Evolutionary conservation across 441 rosid genomes (phyloP).

Genomic region (Euphorbia celastroides): DNA sequence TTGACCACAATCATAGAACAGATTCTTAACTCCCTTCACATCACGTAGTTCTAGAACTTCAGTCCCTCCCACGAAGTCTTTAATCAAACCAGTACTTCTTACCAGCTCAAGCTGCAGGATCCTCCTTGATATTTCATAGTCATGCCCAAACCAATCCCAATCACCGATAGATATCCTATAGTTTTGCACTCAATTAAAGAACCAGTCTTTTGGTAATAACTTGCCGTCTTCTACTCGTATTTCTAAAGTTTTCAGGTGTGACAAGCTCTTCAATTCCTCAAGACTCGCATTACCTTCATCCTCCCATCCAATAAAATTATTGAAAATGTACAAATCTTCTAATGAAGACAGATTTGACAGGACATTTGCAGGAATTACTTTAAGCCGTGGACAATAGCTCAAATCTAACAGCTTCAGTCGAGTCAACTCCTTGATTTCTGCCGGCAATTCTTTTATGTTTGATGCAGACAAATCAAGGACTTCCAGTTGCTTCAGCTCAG

Average conservation of each 20-base stretch:
- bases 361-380: background rate
- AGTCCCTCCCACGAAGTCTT: background rate
- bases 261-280: slow-evolving; percentile 1
- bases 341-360: background rate
- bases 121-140: background rate
- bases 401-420: background rate
- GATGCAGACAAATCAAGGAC: background rate
- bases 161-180: slow-evolving; percentile 4
- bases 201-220: background rate
- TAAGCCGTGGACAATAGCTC: background rate
- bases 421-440: background rate
- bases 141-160: background rate
- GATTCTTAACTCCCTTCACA: background rate
- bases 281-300: slow-evolving; percentile 13
- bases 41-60: slow-evolving; percentile 9
- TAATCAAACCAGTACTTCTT: background rate
- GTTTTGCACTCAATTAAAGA: background rate
- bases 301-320: slow-evolving; percentile 17
- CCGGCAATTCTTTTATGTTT: background rate
- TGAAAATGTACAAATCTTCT: background rate
- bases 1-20: background rate
- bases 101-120: slow-evolving; percentile 9
- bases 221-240: background rate
- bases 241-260: background rate
- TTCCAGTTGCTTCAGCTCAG: background rate